Evolutionary conservation across 2,329 filamentous ascomycete genomes (phyloP).

Genomic region (Hymenoscyphus salicellus): DNA sequence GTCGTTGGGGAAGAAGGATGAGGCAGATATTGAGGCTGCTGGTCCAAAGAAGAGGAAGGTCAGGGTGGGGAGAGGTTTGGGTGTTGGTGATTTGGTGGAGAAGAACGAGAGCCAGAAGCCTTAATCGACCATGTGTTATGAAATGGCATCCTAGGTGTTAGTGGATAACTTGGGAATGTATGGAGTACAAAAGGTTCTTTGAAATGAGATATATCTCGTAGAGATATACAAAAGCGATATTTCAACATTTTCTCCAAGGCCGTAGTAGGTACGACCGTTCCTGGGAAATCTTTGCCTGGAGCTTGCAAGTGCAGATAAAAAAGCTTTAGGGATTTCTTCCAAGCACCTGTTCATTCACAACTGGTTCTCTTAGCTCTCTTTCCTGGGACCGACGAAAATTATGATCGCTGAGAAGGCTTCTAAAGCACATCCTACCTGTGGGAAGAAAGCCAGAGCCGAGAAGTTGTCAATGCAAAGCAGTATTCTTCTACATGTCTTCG

Average conservation of each 20-base stretch:
- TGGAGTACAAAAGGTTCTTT: conserved; percentile 19
- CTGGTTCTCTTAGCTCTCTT: too few relatives aligned
- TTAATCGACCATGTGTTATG: conserved; percentile 11
- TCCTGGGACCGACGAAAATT: too few relatives aligned
- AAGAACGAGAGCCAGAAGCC: conserved; percentile 58
- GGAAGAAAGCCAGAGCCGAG: too few relatives aligned
- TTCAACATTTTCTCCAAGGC: background rate
- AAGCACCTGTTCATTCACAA: background rate
- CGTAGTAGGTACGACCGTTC: background rate
- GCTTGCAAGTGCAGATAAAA: background rate
- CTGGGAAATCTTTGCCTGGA: background rate
- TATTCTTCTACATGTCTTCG: too few relatives aligned
- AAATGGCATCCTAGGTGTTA: background rate
- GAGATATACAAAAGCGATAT: background rate
- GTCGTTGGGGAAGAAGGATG: conserved; percentile 53
- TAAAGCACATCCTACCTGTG: too few relatives aligned
- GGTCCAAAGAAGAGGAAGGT: conserved; percentile 70
- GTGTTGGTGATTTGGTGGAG: conserved; percentile 76
- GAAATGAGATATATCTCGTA: background rate
- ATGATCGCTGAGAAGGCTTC: too few relatives aligned
- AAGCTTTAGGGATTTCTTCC: background rate
- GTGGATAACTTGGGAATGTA: background rate
- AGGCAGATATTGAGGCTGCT: conserved; percentile 45
- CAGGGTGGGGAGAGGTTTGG: conserved; percentile 75
- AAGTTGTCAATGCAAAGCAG: too few relatives aligned